Evolutionary conservation across 148 eudicot genomes (phyloP), one percentile per base, ranked within the genome.

Genomic region (Suaeda aralocaspica): DNA sequence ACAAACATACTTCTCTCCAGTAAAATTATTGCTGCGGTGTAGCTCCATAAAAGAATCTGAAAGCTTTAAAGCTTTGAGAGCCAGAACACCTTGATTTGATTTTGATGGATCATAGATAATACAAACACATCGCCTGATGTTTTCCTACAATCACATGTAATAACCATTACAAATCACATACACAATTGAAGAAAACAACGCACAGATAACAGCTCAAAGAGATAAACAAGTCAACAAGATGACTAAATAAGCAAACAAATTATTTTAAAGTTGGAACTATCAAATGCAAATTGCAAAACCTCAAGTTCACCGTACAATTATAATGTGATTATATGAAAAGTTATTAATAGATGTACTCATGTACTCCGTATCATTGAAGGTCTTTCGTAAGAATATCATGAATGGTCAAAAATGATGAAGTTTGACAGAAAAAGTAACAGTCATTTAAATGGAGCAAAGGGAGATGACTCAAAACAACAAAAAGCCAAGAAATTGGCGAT

Each of bases 31-130:
- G 69, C 13, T 83, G 55, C 96, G 91, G 45, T 94, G 86, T 46
- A 94, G 91, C 42, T 94, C 96, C 98, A 94, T 94, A 82, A 91
- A 94, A 56, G 98, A 89, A 82, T 91, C 92, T 24, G 96, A 94
- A 77, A 94, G 90, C 78, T 94, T 91, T 78, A 94, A 77, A 0
- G 99, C 97, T 77, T 88, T 85, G 71, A 93, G 83, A 76, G 96
- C 97, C 41, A 91, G 76, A 72, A 87, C 97, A 74, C 99, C 99
- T 83, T 89, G 99, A 78, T 82, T 89, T 65, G 97, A 89, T 79
- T 82, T 94, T 64, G 99, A 94, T 31, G 99, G 99, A 79, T 94
- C 99, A 72, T 94, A 91, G 42, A 94, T 91, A 59, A 94, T 89
- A 85, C 99, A 94, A 16, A 94, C 99, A 80, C 99, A 91, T 12